Evolutionary conservation across 352 stramenopile genomes (phyloP).

Genomic region (Pythium dissimile): DNA sequence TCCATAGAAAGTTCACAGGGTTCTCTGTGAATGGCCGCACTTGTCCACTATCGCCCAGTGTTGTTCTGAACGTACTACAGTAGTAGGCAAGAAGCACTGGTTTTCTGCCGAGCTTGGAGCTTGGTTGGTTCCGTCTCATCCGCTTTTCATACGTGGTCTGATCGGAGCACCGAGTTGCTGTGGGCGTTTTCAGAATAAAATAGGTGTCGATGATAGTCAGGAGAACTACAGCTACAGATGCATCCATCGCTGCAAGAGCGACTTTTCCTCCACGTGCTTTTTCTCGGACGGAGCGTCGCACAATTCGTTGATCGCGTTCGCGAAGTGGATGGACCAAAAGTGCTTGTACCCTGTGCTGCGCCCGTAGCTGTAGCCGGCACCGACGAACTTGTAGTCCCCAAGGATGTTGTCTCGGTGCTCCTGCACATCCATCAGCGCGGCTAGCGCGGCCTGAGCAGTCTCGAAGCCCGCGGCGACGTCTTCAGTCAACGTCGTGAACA

Average conservation of each 20-base stretch:
- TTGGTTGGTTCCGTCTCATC: no score
- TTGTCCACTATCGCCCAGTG: no score
- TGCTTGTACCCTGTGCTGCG: constrained; percentile 21
- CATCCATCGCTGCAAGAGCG: constrained; percentile 17
- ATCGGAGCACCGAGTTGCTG: no score
- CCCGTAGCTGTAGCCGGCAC: constrained; percentile 21
- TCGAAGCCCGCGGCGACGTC: constrained; percentile 30
- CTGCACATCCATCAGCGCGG: constrained; percentile 25
- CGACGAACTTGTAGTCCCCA: constrained; percentile 22
- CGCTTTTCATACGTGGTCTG: no score
- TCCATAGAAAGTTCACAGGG: no score
- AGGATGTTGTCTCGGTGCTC: constrained; percentile 29
- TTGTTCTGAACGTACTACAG: no score
- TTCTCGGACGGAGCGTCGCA: constrained; percentile 13
- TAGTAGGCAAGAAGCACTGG: no score
- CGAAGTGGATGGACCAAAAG: constrained; percentile 26
- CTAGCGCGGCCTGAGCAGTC: constrained; percentile 17
- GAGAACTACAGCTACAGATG: constrained; percentile 5
- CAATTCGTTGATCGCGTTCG: constrained; percentile 22
- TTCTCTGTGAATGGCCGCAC: no score
- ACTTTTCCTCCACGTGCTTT: constrained; percentile 11
- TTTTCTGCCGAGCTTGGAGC: no score
- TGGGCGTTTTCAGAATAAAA: no score
- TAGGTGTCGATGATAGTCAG: neutral
- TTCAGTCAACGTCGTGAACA: constrained; percentile 31